phyloP scores from a whole-genome alignment of 805 yeast species.

The Dipodascus geniculatus region DNA sequence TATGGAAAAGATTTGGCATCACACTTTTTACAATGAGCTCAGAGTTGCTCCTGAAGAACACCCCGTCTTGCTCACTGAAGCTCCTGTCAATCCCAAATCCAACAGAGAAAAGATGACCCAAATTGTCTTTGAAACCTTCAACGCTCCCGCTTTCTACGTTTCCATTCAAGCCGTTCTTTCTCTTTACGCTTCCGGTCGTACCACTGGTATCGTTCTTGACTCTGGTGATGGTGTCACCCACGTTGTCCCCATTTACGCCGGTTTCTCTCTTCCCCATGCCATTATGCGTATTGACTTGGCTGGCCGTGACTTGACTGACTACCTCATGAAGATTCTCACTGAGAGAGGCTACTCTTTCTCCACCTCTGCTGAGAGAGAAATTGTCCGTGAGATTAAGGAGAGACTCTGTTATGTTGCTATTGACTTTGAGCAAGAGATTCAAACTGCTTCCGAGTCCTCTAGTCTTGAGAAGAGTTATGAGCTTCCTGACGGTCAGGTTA shows the following conservation, averaged over 20 bases:
- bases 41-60: conserved; percentile 99
- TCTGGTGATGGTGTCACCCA: conserved; percentile 99
- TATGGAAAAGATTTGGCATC: conserved; percentile 99
- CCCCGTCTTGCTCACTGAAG: conserved; percentile 98
- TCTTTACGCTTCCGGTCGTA: conserved; percentile 98
- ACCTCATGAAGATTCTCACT: conserved; percentile 95
- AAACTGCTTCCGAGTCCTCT: conserved; percentile 96
- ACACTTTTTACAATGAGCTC: conserved; percentile 98
- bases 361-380: conserved; percentile 98
- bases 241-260: conserved; percentile 99
- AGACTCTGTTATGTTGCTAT: conserved; percentile 98
- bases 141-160: conserved; percentile 98
- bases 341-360: conserved; percentile 99
- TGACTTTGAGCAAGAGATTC: conserved; percentile 98
- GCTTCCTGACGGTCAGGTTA: conserved; percentile 99
- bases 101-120: conserved; percentile 99
- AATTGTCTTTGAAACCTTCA: conserved; percentile 97
- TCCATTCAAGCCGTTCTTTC: conserved; percentile 98
- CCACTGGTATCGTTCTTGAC: conserved; percentile 98
- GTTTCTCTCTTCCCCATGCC: conserved; percentile 98
- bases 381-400: conserved; percentile 89
- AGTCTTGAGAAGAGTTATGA: conserved; percentile 98
- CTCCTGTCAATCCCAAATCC: conserved; percentile 98
- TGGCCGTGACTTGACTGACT: conserved; percentile 98
- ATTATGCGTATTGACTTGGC: conserved; percentile 97